A percentile compares a stretch with the other conserved stretches of the same genome.
Conservation (phyloP, 1,139 yeast genomes). For the Groenewaldozyma sp. region DNA sequence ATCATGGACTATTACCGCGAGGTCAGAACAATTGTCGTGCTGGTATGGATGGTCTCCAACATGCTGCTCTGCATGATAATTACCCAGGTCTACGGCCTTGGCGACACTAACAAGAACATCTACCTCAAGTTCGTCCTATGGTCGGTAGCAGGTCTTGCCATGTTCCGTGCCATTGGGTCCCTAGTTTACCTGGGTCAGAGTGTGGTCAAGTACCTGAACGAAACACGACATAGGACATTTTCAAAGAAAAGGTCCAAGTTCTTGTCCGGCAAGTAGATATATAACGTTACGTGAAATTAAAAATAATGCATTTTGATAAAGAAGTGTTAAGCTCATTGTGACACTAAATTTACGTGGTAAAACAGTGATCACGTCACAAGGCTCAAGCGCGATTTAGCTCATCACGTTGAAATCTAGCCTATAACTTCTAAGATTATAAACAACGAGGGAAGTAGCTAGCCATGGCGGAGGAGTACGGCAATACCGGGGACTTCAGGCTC, state of each 20-base stretch:
- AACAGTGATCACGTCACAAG: too few relatives aligned
- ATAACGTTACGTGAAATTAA: too few relatives aligned
- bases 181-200: slow-evolving; percentile 50
- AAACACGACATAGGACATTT: neutral
- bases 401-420: too few relatives aligned
- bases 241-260: neutral
- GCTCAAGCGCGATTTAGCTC: too few relatives aligned
- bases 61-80: slow-evolving; percentile 75
- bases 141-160: slow-evolving; percentile 79
- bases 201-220: slow-evolving; percentile 22
- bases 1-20: slow-evolving; percentile 91
- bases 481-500: slow-evolving; percentile 19
- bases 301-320: too few relatives aligned
- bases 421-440: too few relatives aligned
- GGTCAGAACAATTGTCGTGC: slow-evolving; percentile 88
- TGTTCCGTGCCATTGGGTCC: slow-evolving; percentile 74
- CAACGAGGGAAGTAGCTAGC: too few relatives aligned
- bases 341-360: too few relatives aligned
- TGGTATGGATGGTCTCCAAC: slow-evolving; percentile 80
- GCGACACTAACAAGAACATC: slow-evolving; percentile 54
- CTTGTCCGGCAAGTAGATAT: too few relatives aligned
- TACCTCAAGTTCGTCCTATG: slow-evolving; percentile 79
- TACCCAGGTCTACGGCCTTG: slow-evolving; percentile 67
- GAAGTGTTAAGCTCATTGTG: too few relatives aligned
- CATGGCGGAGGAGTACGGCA: neutral